These are phyloP conservation scores for Fusarium sp. DNA, from an alignment of 2,329 filamentous ascomycete species.

Conservation along the genomic window DNA sequence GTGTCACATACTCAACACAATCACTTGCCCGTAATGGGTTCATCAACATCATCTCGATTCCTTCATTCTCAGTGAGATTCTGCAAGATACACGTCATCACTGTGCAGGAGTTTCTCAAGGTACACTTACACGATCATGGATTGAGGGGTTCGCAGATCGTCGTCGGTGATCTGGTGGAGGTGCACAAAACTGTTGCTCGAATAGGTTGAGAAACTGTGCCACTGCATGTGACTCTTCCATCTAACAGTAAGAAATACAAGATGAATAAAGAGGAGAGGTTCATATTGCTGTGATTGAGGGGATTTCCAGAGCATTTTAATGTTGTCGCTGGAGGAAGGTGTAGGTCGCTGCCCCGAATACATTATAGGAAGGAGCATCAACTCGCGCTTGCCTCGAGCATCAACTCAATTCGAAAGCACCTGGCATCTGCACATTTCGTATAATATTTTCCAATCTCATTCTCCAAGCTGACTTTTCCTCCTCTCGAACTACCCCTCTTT, in stretches of 20 bases:
- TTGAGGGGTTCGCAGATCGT: not conserved
- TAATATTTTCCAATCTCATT: not conserved
- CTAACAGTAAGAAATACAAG: not conserved
- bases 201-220: slow-evolving; percentile 13
- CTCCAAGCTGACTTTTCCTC: not conserved
- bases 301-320: not conserved
- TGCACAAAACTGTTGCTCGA: slow-evolving; percentile 13
- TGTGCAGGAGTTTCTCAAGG: slow-evolving; percentile 7
- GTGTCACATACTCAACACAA: slow-evolving; percentile 31
- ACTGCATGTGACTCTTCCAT: slow-evolving; percentile 13
- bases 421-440: not conserved
- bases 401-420: not conserved
- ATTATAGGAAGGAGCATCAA: not conserved
- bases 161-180: slow-evolving; percentile 4
- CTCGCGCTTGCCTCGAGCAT: slow-evolving; percentile 8
- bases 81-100: not conserved
- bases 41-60: slow-evolving; percentile 9
- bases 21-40: slow-evolving; percentile 19
- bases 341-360: not conserved
- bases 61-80: not conserved
- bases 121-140: slow-evolving; percentile 12
- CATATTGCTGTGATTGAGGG: not conserved
- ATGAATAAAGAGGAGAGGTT: slow-evolving; percentile 1
- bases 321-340: slow-evolving; percentile 3
- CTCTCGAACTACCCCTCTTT: not conserved